phyloP scores from a whole-genome alignment of 768 basidiomycete species.

The Kwoniella mangroviensis region DNA sequence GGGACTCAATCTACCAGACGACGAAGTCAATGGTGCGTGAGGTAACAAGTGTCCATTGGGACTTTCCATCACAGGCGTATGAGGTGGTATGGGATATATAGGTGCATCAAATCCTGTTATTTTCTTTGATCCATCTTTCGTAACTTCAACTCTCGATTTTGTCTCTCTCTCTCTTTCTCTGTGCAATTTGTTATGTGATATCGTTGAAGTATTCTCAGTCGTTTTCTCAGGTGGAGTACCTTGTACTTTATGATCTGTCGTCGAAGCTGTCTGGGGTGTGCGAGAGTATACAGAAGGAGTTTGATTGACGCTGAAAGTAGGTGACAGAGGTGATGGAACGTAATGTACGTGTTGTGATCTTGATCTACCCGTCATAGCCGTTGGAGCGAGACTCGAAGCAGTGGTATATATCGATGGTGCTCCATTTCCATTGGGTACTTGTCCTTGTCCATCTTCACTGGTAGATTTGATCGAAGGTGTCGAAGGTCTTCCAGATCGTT shows the following conservation, averaged over 20 bases:
- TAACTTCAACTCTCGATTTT: slow-evolving; percentile 32
- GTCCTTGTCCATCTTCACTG: slow-evolving; percentile 29
- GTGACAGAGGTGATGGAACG: slow-evolving; percentile 47
- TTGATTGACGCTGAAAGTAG: slow-evolving; percentile 30
- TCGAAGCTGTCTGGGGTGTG: slow-evolving; percentile 13
- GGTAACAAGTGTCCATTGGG: slow-evolving; percentile 7
- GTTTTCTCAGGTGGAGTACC: slow-evolving; percentile 31
- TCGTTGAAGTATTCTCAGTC: slow-evolving; percentile 14
- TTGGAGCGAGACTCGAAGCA: neutral
- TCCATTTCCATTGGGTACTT: neutral
- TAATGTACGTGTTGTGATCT: slow-evolving; percentile 34
- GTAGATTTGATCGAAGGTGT: slow-evolving; percentile 42
- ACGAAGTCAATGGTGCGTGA: slow-evolving; percentile 4
- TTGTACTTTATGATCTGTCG: slow-evolving; percentile 15
- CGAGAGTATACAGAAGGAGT: slow-evolving; percentile 22
- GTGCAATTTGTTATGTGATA: neutral
- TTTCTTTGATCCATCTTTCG: slow-evolving; percentile 35
- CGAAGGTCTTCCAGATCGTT: slow-evolving; percentile 35
- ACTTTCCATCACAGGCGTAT: slow-evolving; percentile 18
- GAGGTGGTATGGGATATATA: slow-evolving; percentile 33
- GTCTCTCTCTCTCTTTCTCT: slow-evolving; percentile 4
- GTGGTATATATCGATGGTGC: slow-evolving; percentile 12
- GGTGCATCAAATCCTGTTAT: slow-evolving; percentile 52
- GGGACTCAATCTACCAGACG: slow-evolving; percentile 9
- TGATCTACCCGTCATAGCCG: slow-evolving; percentile 22